These are phyloP conservation scores for Metarhizium guizhouense DNA, from an alignment of 2,329 filamentous ascomycete genomes.

Conservation along the genomic window DNA sequence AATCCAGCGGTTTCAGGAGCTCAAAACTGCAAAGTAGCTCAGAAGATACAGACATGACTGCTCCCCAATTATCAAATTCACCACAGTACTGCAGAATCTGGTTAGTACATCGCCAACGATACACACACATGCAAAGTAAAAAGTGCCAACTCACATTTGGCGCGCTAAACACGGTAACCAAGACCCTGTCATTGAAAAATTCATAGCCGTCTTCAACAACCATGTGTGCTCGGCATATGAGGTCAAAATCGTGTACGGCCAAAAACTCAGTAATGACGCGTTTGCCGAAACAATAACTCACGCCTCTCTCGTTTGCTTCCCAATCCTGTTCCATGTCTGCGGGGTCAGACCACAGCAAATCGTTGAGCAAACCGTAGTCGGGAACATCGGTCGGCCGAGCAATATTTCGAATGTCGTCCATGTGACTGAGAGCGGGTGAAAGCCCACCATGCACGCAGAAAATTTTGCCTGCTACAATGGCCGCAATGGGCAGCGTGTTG, in stretches of 20 bases:
- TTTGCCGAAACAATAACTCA: conserved; percentile 98
- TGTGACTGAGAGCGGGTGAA: conserved; percentile 84
- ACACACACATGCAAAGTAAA: background rate
- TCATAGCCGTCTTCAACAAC: conserved; percentile 99
- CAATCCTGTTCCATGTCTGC: conserved; percentile 97
- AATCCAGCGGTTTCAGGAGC: conserved; percentile 90
- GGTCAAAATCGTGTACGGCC: conserved; percentile 88
- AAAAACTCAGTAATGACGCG: conserved; percentile 97
- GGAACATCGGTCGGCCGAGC: conserved; percentile 93
- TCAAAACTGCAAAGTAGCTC: conserved; percentile 97
- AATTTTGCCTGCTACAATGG: conserved; percentile 96
- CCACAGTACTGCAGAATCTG: conserved; percentile 67
- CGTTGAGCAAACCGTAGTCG: conserved; percentile 91
- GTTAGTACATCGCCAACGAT: conserved; percentile 16
- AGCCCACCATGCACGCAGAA: conserved; percentile 95
- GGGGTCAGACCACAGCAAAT: conserved; percentile 93
- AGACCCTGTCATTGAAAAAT: conserved; percentile 89
- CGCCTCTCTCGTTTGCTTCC: conserved; percentile 94
- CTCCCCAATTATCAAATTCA: conserved; percentile 98
- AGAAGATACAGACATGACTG: conserved; percentile 93
- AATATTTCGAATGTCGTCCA: conserved; percentile 98
- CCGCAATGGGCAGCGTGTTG: conserved; percentile 88
- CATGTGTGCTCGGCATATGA: conserved; percentile 97
- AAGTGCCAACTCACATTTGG: conserved; percentile 68
- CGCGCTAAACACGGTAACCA: conserved; percentile 96